Conservation (phyloP, 2,329 filamentous ascomycete genomes). For the Stachybotrys echinatus region DNA sequence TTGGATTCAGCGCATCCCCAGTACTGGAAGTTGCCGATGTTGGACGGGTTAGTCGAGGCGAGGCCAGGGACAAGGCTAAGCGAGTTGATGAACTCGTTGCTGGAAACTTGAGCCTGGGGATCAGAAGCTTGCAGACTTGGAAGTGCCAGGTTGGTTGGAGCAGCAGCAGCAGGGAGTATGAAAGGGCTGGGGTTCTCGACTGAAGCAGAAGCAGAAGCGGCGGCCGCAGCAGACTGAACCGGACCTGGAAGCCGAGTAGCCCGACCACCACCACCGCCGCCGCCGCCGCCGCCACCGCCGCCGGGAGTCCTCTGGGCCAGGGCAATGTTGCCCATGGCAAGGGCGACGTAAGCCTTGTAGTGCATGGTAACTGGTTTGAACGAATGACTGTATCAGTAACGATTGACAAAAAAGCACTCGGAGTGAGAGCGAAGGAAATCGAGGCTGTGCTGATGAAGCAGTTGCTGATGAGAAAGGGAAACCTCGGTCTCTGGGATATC, state of each 20-base stretch:
- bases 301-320: not conserved
- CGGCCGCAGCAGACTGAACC: not conserved
- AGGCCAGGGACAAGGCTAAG: not conserved
- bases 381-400: not conserved
- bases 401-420: constrained; percentile 1
- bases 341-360: not conserved
- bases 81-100: not conserved
- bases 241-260: not conserved
- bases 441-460: not conserved
- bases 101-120: no score
- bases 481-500: not conserved
- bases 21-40: constrained; percentile 13
- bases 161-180: no score
- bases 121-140: no score
- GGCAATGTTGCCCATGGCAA: not conserved
- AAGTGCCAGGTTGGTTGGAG: no score
- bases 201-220: no score
- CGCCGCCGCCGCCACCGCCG: not conserved
- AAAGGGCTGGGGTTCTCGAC: no score
- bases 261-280: no score
- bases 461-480: not conserved
- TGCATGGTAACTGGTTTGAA: not conserved
- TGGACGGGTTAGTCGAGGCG: constrained; percentile 10
- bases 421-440: constrained; percentile 1
- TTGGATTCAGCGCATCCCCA: constrained; percentile 19